Conservation (phyloP, 257 asterid species). For the Verbascum thapsus region DNA sequence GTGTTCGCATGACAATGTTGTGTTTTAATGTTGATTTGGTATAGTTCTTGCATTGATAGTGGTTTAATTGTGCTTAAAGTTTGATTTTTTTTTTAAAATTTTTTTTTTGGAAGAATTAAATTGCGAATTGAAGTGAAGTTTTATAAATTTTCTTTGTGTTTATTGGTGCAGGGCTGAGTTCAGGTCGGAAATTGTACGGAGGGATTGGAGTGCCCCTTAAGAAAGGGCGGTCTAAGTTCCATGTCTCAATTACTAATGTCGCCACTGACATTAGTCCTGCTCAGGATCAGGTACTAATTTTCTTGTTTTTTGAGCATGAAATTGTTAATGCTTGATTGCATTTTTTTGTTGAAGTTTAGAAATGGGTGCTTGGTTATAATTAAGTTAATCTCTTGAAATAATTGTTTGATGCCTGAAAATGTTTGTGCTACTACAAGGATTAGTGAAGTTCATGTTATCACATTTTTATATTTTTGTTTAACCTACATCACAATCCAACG, state of each 20-base stretch:
- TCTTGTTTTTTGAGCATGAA: no score
- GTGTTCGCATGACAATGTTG: slow-evolving; percentile 18
- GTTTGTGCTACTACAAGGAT: neutral
- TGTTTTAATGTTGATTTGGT: slow-evolving; percentile 7
- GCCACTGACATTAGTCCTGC: slow-evolving; percentile 71
- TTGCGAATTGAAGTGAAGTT: no score
- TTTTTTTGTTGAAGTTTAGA: neutral
- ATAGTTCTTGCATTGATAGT: no score
- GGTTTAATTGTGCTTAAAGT: no score
- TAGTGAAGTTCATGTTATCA: slow-evolving; percentile 10
- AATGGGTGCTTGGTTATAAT: neutral
- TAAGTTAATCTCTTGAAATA: neutral
- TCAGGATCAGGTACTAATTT: slow-evolving; percentile 54
- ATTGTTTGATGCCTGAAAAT: slow-evolving; percentile 5
- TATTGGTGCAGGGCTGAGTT: no score
- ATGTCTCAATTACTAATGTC: slow-evolving; percentile 64
- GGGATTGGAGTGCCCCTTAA: slow-evolving; percentile 53
- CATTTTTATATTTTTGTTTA: neutral
- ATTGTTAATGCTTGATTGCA: no score
- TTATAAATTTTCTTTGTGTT: no score
- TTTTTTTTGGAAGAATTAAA: no score
- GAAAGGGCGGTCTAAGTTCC: slow-evolving; percentile 56
- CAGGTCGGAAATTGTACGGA: slow-evolving; percentile 59
- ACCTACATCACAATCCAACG: neutral
- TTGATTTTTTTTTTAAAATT: no score